phyloP scores from a whole-genome alignment of 2,329 filamentous ascomycete genomes.

The Graphiopsis chlorocephala region DNA sequence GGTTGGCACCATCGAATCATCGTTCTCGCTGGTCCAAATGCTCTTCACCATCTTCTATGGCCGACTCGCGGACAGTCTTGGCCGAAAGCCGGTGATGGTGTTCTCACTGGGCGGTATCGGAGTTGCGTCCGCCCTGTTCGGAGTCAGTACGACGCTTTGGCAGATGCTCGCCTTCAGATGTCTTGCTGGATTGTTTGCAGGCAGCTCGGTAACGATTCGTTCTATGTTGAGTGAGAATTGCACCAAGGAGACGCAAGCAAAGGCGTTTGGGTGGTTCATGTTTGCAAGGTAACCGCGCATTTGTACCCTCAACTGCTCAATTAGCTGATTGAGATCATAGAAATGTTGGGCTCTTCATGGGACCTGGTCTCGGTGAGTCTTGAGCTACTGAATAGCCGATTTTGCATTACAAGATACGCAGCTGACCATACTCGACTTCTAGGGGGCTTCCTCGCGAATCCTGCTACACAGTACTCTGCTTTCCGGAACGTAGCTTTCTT shows the following conservation, averaged over 20 bases:
- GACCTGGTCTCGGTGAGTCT: constrained; percentile 56
- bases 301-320: neutral
- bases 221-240: constrained; percentile 75
- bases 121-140: constrained; percentile 63
- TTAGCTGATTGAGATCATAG: neutral
- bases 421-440: constrained; percentile 11
- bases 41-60: constrained; percentile 76
- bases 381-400: neutral
- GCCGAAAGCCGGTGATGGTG: constrained; percentile 71
- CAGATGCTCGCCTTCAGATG: constrained; percentile 75
- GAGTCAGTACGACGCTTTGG: constrained; percentile 62
- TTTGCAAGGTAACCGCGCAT: constrained; percentile 52
- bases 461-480: constrained; percentile 60
- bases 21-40: constrained; percentile 75
- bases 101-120: constrained; percentile 63
- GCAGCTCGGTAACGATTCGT: constrained; percentile 70
- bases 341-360: constrained; percentile 72
- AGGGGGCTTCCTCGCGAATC: constrained; percentile 68
- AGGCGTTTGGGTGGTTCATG: constrained; percentile 73
- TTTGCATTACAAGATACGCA: neutral
- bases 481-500: constrained; percentile 61
- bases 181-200: constrained; percentile 69
- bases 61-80: constrained; percentile 62
- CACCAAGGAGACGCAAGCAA: constrained; percentile 66
- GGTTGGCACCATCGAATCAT: constrained; percentile 66